These are phyloP conservation scores for Thamnidium elegans DNA, from an alignment of 192 early-diverging fungal genomes.

Conservation along the genomic window DNA sequence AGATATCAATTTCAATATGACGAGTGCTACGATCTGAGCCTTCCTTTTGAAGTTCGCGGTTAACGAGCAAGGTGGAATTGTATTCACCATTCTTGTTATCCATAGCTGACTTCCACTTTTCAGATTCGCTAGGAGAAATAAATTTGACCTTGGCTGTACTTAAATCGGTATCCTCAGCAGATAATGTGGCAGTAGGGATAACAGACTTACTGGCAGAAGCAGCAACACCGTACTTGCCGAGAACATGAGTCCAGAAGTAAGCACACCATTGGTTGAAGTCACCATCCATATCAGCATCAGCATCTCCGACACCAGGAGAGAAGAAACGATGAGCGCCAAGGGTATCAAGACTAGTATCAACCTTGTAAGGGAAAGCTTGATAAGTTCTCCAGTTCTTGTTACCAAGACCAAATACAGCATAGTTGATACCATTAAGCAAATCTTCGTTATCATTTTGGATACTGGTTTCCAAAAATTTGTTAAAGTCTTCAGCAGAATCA, in stretches of 20 bases:
- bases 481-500: slow-evolving; percentile 49
- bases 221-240: slow-evolving; percentile 13
- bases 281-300: slow-evolving; percentile 43
- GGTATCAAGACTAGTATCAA: slow-evolving; percentile 39
- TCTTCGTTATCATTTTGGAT: slow-evolving; percentile 4
- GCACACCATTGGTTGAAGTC: slow-evolving; percentile 37
- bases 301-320: slow-evolving; percentile 44
- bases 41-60: slow-evolving; percentile 41
- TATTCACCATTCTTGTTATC: slow-evolving; percentile 22
- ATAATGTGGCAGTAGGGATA: slow-evolving; percentile 6
- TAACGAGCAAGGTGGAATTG: slow-evolving; percentile 36
- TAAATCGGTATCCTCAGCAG: not conserved
- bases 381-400: slow-evolving; percentile 62
- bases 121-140: slow-evolving; percentile 11
- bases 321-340: slow-evolving; percentile 49
- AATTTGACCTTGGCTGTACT: slow-evolving; percentile 16
- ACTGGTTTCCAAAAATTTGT: slow-evolving; percentile 25
- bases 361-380: slow-evolving; percentile 49
- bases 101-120: slow-evolving; percentile 12
- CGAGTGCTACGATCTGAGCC: slow-evolving; percentile 42
- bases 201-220: slow-evolving; percentile 8
- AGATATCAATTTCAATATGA: slow-evolving; percentile 39
- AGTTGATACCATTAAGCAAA: slow-evolving; percentile 38
- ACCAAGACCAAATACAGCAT: slow-evolving; percentile 56
- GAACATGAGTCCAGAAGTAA: slow-evolving; percentile 25